A percentile compares a stretch with the other conserved stretches of the same genome.
phyloP scores from a whole-genome alignment of 2,329 filamentous ascomycete species.

The Simplicillium aogashimaense region DNA sequence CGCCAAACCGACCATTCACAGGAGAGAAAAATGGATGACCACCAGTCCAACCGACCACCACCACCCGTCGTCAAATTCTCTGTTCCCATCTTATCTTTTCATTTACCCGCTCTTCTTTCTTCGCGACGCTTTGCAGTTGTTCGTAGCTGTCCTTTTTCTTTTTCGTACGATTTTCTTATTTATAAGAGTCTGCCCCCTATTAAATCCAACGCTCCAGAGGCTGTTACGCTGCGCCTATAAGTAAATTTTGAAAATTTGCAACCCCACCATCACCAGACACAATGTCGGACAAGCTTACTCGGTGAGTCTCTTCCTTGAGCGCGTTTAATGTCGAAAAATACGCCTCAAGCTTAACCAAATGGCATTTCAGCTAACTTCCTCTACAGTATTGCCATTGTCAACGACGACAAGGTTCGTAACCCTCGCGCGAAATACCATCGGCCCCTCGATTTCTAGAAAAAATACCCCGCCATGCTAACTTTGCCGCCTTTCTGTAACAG shows the following conservation, averaged over 20 bases:
- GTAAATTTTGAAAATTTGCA: slow-evolving; percentile 7
- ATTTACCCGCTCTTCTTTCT: background rate
- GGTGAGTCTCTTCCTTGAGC: slow-evolving; percentile 45
- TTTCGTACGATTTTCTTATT: background rate
- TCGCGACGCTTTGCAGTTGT: slow-evolving; percentile 2
- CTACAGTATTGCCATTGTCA: slow-evolving; percentile 93
- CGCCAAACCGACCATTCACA: slow-evolving; percentile 27
- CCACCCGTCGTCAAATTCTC: slow-evolving; percentile 2
- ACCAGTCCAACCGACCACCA: slow-evolving; percentile 10
- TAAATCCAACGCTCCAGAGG: too few relatives aligned
- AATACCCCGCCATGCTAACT: slow-evolving; percentile 6
- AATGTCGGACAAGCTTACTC: slow-evolving; percentile 92
- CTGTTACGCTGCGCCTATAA: too few relatives aligned
- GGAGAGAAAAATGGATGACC: slow-evolving; percentile 29
- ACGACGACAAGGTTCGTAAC: slow-evolving; percentile 78
- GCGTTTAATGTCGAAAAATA: too few relatives aligned
- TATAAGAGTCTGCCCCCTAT: background rate
- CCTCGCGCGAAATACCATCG: slow-evolving; percentile 4
- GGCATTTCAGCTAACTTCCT: background rate
- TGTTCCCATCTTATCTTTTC: slow-evolving; percentile 1
- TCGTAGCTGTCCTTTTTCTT: background rate
- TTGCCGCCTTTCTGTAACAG: slow-evolving; percentile 13
- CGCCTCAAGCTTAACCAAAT: background rate
- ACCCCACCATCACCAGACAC: slow-evolving; percentile 20
- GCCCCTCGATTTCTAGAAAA: slow-evolving; percentile 13